A percentile compares a stretch with the other conserved stretches of the same genome.
These are phyloP conservation scores for Fusarium sp. DNA, from an alignment of 2,329 filamentous ascomycete species.

Conservation along the genomic window DNA sequence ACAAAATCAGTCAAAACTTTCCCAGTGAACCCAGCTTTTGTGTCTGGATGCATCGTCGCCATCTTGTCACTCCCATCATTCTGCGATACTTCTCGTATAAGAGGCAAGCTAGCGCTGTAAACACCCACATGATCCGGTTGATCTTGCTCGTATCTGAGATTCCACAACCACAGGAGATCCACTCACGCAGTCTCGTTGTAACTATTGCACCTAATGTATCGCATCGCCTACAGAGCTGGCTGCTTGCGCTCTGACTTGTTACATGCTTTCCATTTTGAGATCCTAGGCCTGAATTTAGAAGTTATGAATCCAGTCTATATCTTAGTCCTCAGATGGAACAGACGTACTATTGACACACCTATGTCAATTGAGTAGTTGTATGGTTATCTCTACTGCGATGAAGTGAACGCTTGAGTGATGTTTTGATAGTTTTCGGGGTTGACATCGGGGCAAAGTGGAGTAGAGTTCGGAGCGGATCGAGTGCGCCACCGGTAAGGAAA, in stretches of 20 bases:
- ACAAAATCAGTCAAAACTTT: not conserved
- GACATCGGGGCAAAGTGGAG: not conserved
- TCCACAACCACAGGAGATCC: not conserved
- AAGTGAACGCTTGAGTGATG: not conserved
- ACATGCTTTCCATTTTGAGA: not conserved
- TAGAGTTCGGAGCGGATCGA: not conserved
- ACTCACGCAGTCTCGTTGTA: not conserved
- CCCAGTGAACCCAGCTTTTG: not conserved
- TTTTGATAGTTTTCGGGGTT: not conserved
- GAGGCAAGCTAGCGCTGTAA: conserved; percentile 1
- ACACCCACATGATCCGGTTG: conserved; percentile 8
- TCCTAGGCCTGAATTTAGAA: not conserved
- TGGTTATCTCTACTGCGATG: not conserved
- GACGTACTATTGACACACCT: not conserved
- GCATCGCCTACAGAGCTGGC: not conserved
- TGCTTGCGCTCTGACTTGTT: not conserved
- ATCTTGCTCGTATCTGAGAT: conserved; percentile 28
- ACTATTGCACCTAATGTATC: not conserved
- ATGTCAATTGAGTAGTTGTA: not conserved
- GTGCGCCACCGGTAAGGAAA: not conserved
- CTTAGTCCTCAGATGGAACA: not conserved
- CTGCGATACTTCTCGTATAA: conserved; percentile 11
- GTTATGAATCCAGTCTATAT: not conserved
- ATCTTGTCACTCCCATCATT: not conserved
- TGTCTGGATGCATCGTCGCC: not conserved